A percentile compares a stretch with the other conserved stretches of the same genome.
Evolutionary conservation across 202 grass and related monocot genomes (phyloP).

Genomic region (Panicum virgatum): DNA sequence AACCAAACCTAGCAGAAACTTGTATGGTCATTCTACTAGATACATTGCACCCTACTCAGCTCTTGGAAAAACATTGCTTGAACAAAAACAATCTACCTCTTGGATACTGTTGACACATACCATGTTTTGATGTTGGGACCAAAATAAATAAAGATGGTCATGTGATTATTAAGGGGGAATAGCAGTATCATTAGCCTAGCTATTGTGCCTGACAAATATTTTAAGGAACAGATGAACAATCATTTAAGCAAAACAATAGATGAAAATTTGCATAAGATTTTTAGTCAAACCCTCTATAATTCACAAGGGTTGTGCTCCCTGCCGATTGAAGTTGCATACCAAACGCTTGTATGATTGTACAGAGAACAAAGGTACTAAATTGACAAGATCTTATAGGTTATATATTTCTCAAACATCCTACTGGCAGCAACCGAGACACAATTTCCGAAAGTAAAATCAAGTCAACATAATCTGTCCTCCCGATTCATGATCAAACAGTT

Average conservation of each 20-base stretch:
- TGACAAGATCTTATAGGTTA: neutral
- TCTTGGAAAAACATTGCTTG: neutral
- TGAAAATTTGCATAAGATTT: neutral
- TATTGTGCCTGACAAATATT: neutral
- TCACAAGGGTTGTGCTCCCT: neutral
- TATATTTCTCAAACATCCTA: neutral
- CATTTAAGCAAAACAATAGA: neutral
- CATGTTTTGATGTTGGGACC: neutral
- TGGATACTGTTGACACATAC: neutral
- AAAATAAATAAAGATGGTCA: conserved; percentile 8
- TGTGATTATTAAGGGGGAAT: neutral
- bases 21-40: neutral
- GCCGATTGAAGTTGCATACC: neutral
- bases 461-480: neutral
- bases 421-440: neutral
- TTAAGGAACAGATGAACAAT: neutral
- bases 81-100: neutral
- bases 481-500: neutral
- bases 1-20: neutral
- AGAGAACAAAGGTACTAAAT: neutral
- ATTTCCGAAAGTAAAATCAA: neutral
- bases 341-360: neutral
- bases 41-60: neutral
- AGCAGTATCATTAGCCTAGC: neutral
- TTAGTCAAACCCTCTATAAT: neutral